phyloP scores from a whole-genome alignment of 2,329 filamentous ascomycete species.

The Trichoderma pleuroti region DNA sequence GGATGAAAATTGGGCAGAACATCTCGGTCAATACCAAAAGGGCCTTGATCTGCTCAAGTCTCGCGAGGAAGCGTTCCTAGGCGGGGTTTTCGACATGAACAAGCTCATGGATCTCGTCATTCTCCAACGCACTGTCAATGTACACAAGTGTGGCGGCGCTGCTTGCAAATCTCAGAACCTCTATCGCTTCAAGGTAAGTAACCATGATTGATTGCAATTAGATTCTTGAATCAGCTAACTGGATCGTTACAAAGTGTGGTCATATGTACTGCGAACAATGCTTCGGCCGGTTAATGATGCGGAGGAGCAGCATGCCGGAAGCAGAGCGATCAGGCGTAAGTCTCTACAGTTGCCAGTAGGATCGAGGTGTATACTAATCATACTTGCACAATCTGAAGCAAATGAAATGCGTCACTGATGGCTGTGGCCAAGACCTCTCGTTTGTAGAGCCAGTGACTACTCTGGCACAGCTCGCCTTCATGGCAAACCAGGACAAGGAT shows the following conservation, averaged over 20 bases:
- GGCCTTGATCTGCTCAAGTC: conserved; percentile 20
- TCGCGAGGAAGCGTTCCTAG: conserved; percentile 18
- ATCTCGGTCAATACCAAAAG: conserved; percentile 15
- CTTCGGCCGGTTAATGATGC: not conserved
- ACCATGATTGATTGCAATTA: rapidly evolving
- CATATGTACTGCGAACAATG: conserved; percentile 34
- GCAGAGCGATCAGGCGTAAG: not conserved
- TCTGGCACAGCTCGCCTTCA: not conserved
- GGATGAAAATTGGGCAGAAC: not conserved
- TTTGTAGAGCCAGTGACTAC: conserved; percentile 10
- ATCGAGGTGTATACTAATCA: not conserved
- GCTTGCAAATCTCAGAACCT: conserved; percentile 1
- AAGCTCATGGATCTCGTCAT: conserved; percentile 20
- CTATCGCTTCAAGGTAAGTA: not conserved
- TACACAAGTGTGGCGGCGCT: not conserved
- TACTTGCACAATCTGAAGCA: not conserved
- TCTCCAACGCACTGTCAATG: conserved; percentile 13
- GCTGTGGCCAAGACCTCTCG: not conserved
- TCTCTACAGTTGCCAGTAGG: too few species aligned
- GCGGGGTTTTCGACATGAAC: conserved; percentile 23
- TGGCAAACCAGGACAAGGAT: rapidly evolving
- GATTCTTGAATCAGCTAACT: not conserved
- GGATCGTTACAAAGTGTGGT: conserved; percentile 29
- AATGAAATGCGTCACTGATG: rapidly evolving
- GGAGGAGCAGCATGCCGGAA: not conserved